Conservation (phyloP, 2,329 filamentous ascomycete genomes). For the Claviceps sorghi region DNA sequence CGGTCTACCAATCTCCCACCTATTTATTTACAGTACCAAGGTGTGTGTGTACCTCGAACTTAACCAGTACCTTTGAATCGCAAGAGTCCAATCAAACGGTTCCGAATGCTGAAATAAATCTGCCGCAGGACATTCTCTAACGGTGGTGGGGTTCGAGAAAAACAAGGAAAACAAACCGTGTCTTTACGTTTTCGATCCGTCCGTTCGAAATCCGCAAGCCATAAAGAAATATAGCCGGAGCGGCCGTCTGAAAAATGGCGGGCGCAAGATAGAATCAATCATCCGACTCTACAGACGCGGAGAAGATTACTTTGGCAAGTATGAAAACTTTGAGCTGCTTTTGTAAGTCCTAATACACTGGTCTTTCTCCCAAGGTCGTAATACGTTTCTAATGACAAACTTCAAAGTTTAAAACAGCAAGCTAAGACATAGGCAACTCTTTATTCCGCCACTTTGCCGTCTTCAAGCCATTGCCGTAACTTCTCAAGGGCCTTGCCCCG, state of each 20-base stretch:
- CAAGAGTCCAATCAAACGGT: not conserved
- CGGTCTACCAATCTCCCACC: constrained; percentile 59
- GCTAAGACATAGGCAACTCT: not conserved
- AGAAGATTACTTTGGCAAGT: constrained; percentile 50
- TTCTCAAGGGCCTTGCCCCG: constrained; percentile 76
- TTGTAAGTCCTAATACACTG: constrained; percentile 34
- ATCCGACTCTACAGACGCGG: constrained; percentile 63
- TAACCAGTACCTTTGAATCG: not conserved
- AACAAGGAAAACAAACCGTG: constrained; percentile 47
- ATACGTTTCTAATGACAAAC: not conserved
- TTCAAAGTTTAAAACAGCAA: not conserved
- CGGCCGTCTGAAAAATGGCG: constrained; percentile 27
- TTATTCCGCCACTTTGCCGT: not conserved
- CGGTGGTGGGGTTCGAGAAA: constrained; percentile 72
- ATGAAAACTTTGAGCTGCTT: constrained; percentile 66
- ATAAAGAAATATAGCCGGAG: constrained; percentile 44
- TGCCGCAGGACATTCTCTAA: constrained; percentile 63
- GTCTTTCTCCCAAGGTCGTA: not conserved
- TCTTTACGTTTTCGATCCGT: constrained; percentile 78
- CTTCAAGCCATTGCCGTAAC: constrained; percentile 60
- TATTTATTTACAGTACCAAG: constrained; percentile 78
- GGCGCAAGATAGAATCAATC: constrained; percentile 25
- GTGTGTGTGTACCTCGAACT: constrained; percentile 21
- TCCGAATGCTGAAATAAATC: not conserved
- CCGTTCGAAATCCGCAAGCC: constrained; percentile 53